A percentile compares a stretch with the other conserved stretches of the same genome.
These are phyloP conservation scores for Phycomyces blakesleeanus DNA, from an alignment of 192 early-diverging fungal species.

Conservation along the genomic window DNA sequence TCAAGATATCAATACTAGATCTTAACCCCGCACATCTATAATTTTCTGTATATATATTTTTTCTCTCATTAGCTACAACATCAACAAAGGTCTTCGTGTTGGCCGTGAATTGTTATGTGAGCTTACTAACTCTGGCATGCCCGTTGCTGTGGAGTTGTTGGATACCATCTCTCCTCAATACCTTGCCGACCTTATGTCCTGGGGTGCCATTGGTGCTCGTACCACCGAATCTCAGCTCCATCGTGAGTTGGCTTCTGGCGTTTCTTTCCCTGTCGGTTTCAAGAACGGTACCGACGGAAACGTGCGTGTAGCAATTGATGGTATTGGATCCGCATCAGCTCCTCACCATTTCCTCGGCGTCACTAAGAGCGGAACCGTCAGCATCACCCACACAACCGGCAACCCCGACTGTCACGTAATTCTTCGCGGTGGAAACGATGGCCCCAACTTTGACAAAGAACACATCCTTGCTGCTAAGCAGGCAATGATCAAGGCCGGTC, in stretches of 20 bases:
- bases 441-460: constrained; percentile 81
- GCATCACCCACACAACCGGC: constrained; percentile 84
- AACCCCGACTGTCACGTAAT: constrained; percentile 88
- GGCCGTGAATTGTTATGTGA: constrained; percentile 77
- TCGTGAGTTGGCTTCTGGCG: constrained; percentile 89
- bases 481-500: constrained; percentile 58
- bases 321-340: constrained; percentile 64
- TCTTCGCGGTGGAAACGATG: constrained; percentile 81
- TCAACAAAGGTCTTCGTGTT: constrained; percentile 93
- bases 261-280: constrained; percentile 96
- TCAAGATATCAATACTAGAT: too few species aligned
- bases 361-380: constrained; percentile 89
- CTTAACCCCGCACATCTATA: too few species aligned
- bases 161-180: constrained; percentile 97
- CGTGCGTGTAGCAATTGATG: constrained; percentile 67
- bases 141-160: constrained; percentile 85
- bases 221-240: constrained; percentile 96
- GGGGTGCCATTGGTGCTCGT: constrained; percentile 96
- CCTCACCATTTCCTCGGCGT: constrained; percentile 93
- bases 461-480: constrained; percentile 55
- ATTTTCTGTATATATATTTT: too few species aligned
- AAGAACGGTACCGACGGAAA: constrained; percentile 98
- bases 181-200: constrained; percentile 87
- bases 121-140: constrained; percentile 80
- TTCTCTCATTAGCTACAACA: constrained; percentile 64